Evolutionary conservation across 1,284 basidiomycete species (phyloP).

Genomic region (Ganoderma boninense): DNA sequence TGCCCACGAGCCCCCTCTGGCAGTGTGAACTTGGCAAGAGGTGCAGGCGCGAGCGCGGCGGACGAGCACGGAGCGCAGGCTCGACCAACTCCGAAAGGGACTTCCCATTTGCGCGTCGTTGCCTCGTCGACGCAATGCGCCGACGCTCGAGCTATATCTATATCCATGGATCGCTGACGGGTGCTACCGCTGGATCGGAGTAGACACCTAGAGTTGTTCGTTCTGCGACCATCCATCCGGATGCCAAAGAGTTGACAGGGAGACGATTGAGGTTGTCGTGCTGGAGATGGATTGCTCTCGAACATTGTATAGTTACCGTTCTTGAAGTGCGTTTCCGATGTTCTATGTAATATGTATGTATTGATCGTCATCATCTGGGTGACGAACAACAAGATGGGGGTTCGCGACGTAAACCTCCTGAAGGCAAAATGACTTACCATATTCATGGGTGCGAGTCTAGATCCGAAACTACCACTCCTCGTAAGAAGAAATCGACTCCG

Average conservation of each 20-base stretch:
- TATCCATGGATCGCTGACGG: background rate
- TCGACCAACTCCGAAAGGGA: background rate
- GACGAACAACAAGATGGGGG: no score
- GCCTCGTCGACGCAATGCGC: background rate
- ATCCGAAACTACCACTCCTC: background rate
- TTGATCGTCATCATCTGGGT: no score
- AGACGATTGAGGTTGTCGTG: background rate
- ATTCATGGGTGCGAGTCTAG: background rate
- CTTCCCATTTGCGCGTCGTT: no score
- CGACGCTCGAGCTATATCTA: background rate
- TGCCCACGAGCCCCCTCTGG: no score
- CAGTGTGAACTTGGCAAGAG: no score
- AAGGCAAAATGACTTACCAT: background rate
- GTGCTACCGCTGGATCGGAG: background rate
- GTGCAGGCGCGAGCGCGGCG: background rate
- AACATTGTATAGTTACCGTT: background rate
- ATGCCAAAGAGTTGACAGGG: background rate
- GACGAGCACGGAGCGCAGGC: background rate
- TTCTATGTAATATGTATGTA: background rate
- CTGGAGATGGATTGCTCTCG: background rate
- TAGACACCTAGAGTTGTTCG: background rate
- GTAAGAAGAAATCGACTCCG: background rate
- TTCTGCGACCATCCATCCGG: background rate
- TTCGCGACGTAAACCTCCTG: no score
- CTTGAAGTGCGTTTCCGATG: background rate